phyloP scores from a whole-genome alignment of 129 eudicot species.

The Daucus carota region DNA sequence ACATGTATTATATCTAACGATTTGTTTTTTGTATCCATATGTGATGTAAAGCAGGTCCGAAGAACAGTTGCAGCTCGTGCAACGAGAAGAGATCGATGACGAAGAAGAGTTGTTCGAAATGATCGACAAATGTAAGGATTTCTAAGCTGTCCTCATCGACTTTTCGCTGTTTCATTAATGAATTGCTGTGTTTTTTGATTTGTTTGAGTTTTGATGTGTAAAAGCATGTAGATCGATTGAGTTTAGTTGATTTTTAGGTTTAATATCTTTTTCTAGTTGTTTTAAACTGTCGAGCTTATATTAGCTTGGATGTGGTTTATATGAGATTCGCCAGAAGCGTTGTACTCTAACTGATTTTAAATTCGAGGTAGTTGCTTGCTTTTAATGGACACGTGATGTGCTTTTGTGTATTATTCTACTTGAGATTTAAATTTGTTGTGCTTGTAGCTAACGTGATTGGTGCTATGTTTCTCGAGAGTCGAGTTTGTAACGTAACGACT shows the following conservation, averaged over 20 bases:
- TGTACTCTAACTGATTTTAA: background rate
- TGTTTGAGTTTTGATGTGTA: background rate
- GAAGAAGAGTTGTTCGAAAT: conserved; percentile 91
- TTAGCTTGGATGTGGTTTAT: background rate
- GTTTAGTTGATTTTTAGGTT: background rate
- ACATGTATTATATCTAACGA: conserved; percentile 3
- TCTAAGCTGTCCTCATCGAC: background rate
- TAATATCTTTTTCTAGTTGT: background rate
- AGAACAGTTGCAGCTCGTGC: conserved; percentile 77
- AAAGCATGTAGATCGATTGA: background rate
- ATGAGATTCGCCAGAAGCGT: conserved; percentile 2
- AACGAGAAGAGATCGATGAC: conserved; percentile 84
- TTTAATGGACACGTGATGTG: background rate
- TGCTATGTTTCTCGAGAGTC: background rate
- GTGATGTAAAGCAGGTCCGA: conserved; percentile 49
- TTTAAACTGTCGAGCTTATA: background rate
- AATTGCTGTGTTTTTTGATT: background rate
- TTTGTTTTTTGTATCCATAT: conserved; percentile 7
- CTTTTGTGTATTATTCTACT: background rate
- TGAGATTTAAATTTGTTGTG: background rate
- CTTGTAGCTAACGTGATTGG: background rate
- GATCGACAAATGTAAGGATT: conserved; percentile 58
- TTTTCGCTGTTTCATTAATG: background rate
- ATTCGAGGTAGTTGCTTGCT: conserved; percentile 3
- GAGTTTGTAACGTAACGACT: background rate